Evolutionary conservation across 768 basidiomycete species (phyloP).

Genomic region (Leccinum sublutescens): DNA sequence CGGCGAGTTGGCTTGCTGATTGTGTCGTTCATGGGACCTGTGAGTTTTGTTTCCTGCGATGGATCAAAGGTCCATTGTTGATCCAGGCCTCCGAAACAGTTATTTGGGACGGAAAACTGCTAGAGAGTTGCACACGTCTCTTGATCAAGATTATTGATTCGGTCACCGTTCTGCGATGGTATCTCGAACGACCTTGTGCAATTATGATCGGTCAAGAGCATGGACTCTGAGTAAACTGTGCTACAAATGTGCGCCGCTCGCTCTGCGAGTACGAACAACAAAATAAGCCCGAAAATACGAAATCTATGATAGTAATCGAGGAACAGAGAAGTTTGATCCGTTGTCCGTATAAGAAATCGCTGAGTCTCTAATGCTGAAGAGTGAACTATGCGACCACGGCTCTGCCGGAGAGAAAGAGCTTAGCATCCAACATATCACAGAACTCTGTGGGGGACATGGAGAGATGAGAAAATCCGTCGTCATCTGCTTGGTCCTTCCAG

Average conservation of each 20-base stretch:
- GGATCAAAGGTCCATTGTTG: background rate
- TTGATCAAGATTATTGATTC: conserved; percentile 39
- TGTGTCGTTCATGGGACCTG: conserved; percentile 42
- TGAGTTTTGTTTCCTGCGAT: conserved; percentile 31
- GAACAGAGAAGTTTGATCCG: too few species aligned
- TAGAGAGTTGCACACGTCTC: conserved; percentile 40
- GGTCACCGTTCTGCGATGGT: conserved; percentile 28
- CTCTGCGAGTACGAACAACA: too few species aligned
- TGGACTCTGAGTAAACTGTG: conserved; percentile 41
- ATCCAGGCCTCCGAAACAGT: conserved; percentile 36
- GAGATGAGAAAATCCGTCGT: background rate
- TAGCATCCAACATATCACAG: too few species aligned
- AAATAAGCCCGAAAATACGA: too few species aligned
- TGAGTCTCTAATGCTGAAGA: too few species aligned
- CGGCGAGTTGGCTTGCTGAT: conserved; percentile 19
- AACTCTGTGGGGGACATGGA: too few species aligned
- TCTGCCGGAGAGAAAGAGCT: too few species aligned
- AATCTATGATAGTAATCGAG: too few species aligned
- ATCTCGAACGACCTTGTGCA: conserved; percentile 32
- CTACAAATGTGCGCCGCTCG: background rate
- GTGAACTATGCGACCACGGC: too few species aligned
- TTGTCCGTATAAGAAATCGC: too few species aligned
- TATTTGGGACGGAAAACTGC: conserved; percentile 49
- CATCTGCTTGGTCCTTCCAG: conserved; percentile 3
- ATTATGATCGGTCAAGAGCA: conserved; percentile 33